These are phyloP conservation scores for Tephrocybe sp. DNA, from an alignment of 768 basidiomycete genomes.

Conservation along the genomic window DNA sequence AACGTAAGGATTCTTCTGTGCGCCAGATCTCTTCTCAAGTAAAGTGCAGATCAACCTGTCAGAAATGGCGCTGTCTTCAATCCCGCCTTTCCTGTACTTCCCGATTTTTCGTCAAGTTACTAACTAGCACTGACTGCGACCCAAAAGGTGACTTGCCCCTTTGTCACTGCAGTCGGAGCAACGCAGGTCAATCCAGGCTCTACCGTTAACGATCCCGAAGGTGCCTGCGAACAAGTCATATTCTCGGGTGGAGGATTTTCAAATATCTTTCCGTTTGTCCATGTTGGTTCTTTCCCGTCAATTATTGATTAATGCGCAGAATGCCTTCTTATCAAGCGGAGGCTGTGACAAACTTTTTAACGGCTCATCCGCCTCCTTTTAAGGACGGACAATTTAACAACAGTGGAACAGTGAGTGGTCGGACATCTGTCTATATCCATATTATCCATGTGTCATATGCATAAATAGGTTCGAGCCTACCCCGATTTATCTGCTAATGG, in stretches of 20 bases:
- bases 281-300: not conserved
- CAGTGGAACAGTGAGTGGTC: constrained; percentile 33
- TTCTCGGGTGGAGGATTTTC: constrained; percentile 56
- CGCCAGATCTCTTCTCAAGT: not conserved
- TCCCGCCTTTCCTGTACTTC: constrained; percentile 23
- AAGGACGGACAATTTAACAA: constrained; percentile 44
- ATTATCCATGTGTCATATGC: not conserved
- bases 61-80: constrained; percentile 24
- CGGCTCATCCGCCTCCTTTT: constrained; percentile 39
- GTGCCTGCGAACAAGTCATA: constrained; percentile 45
- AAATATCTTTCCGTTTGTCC: constrained; percentile 36
- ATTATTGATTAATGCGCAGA: constrained; percentile 19
- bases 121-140: not conserved
- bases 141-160: constrained; percentile 43
- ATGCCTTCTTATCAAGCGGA: constrained; percentile 46
- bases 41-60: constrained; percentile 22
- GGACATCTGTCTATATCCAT: not conserved
- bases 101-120: not conserved
- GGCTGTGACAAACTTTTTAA: constrained; percentile 40
- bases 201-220: constrained; percentile 43
- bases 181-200: constrained; percentile 48
- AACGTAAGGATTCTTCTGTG: constrained; percentile 28
- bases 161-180: constrained; percentile 50
- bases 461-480: constrained; percentile 42
- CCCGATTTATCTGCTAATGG: constrained; percentile 54